These are phyloP conservation scores for Sonneratia caseolaris DNA, from an alignment of 345 rosid genomes.

Conservation along the genomic window DNA sequence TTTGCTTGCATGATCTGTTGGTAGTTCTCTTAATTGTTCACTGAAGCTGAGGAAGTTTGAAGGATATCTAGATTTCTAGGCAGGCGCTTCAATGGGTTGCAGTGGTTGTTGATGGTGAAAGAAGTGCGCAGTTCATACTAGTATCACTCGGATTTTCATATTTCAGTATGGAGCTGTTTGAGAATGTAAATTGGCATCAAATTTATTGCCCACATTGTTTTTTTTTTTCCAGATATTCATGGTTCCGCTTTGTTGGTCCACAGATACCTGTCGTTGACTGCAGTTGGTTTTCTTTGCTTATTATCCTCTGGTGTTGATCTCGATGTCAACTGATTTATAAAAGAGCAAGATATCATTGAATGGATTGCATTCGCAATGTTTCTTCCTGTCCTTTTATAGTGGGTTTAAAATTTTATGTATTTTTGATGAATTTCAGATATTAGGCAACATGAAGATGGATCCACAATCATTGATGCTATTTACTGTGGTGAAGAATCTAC, in stretches of 20 bases:
- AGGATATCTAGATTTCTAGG: not conserved
- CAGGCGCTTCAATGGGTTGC: not conserved
- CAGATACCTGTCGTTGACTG: not conserved
- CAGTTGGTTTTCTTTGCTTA: not conserved
- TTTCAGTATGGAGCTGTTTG: not conserved
- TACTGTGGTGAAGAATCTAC: constrained; percentile 71
- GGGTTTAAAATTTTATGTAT: not conserved
- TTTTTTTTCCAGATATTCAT: not conserved
- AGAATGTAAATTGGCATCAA: not conserved
- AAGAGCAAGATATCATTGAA: not conserved
- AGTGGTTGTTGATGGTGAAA: not conserved
- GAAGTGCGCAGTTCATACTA: not conserved
- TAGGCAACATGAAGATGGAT: constrained; percentile 68
- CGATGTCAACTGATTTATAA: not conserved
- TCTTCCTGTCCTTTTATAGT: not conserved
- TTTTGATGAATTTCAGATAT: constrained; percentile 36
- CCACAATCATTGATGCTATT: constrained; percentile 63
- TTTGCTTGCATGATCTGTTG: constrained; percentile 2
- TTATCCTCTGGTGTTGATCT: not conserved
- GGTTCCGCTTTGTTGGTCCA: not conserved
- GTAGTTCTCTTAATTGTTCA: not conserved
- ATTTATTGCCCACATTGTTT: not conserved
- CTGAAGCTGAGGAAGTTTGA: not conserved
- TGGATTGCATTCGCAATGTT: not conserved
- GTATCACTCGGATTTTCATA: not conserved